Conservation (phyloP, 2,329 filamentous ascomycete species). For the Hypoxylon sp. region DNA sequence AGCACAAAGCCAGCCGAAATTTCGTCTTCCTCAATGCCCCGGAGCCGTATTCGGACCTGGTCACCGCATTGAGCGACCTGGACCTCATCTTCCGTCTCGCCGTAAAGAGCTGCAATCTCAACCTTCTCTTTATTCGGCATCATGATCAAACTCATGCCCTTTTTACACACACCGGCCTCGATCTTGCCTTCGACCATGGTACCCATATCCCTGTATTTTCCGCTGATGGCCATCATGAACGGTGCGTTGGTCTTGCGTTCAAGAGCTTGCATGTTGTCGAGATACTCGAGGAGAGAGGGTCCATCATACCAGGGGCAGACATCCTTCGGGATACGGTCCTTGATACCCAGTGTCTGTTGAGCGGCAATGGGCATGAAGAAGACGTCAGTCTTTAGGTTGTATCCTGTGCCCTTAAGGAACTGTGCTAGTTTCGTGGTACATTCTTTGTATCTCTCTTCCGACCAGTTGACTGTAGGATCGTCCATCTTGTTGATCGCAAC, state of each 20-base stretch:
- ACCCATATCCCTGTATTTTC: constrained; percentile 97
- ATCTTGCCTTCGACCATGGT: constrained; percentile 99
- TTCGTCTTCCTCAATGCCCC: constrained; percentile 97
- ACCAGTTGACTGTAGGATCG: constrained; percentile 96
- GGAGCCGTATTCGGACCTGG: constrained; percentile 91
- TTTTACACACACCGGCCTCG: constrained; percentile 93
- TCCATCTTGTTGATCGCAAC: constrained; percentile 99
- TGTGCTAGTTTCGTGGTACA: constrained; percentile 89
- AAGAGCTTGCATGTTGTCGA: constrained; percentile 92
- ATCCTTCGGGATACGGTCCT: constrained; percentile 84
- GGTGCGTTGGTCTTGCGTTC: constrained; percentile 97
- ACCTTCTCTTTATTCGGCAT: constrained; percentile 94
- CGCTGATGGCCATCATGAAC: constrained; percentile 98
- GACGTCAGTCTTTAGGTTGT: constrained; percentile 93
- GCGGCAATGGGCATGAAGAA: constrained; percentile 97
- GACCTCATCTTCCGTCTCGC: constrained; percentile 96
- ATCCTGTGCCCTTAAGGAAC: constrained; percentile 93
- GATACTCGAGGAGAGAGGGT: constrained; percentile 92
- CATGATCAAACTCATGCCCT: constrained; percentile 87
- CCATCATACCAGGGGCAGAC: constrained; percentile 87
- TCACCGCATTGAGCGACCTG: constrained; percentile 88
- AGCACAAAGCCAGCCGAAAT: constrained; percentile 95
- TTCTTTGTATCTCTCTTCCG: constrained; percentile 90
- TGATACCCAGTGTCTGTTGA: constrained; percentile 88
- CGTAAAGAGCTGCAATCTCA: constrained; percentile 87